phyloP scores from a whole-genome alignment of 352 stramenopile genomes.

The Poterioochromonas sp. region DNA sequence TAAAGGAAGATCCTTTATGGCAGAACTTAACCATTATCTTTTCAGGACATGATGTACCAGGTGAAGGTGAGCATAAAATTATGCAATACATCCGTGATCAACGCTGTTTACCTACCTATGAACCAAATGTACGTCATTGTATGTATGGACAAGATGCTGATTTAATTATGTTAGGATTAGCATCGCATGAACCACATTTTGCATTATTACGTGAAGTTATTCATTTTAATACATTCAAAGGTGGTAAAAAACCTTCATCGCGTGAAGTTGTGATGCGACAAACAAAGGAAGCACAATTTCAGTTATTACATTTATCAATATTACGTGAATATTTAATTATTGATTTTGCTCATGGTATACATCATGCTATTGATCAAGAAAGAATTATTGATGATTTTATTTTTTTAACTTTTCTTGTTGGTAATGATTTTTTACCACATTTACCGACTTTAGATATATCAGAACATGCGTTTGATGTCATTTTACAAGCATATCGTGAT shows the following conservation, averaged over 20 bases:
- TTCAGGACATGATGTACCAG: constrained; percentile 89
- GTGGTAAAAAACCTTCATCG: constrained; percentile 25
- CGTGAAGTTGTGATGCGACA: constrained; percentile 74
- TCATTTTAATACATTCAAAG: constrained; percentile 63
- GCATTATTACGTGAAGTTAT: constrained; percentile 94
- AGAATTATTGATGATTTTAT: constrained; percentile 98
- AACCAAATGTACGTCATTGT: constrained; percentile 81
- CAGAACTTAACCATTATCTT: constrained; percentile 85
- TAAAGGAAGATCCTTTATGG: constrained; percentile 87
- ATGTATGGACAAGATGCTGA: constrained; percentile 98
- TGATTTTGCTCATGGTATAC: neutral
- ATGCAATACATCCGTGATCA: constrained; percentile 79
- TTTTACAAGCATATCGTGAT: constrained; percentile 91
- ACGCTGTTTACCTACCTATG: constrained; percentile 60
- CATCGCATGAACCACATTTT: constrained; percentile 96
- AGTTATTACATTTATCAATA: constrained; percentile 74
- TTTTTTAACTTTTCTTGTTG: constrained; percentile 97
- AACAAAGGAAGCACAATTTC: constrained; percentile 85
- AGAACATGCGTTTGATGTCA: constrained; percentile 91
- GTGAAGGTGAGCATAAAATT: constrained; percentile 97
- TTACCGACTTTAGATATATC: constrained; percentile 94
- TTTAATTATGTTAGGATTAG: constrained; percentile 94
- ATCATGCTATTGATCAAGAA: constrained; percentile 60
- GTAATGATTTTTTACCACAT: constrained; percentile 99
- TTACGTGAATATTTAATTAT: constrained; percentile 28